phyloP scores from a whole-genome alignment of 139 green algal genomes.

The Chlamydomonas schloesseri region DNA sequence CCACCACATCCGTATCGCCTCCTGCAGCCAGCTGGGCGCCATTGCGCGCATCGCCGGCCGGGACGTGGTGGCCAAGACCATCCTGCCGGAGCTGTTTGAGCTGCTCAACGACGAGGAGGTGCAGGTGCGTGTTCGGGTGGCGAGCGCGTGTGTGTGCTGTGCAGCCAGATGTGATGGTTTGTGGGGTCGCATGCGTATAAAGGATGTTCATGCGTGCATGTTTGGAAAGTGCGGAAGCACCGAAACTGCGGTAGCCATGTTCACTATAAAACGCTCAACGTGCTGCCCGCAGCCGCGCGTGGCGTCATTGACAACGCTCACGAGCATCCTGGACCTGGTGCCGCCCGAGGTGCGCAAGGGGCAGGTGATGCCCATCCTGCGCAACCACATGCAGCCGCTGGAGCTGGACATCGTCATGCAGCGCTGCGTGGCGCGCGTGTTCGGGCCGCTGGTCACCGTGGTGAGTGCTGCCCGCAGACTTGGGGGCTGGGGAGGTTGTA shows the following conservation, averaged over 20 bases:
- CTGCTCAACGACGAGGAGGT: conserved; percentile 69
- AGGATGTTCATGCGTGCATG: no score
- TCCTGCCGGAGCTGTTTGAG: conserved; percentile 67
- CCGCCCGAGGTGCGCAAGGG: conserved; percentile 49
- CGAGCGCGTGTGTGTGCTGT: not conserved
- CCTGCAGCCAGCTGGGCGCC: conserved; percentile 44
- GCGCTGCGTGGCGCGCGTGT: conserved; percentile 58
- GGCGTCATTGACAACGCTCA: conserved; percentile 49
- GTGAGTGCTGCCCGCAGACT: no score
- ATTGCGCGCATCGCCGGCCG: conserved; percentile 33
- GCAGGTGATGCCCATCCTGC: conserved; percentile 65
- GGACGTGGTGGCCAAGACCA: conserved; percentile 29
- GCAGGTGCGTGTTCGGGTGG: conserved; percentile 40
- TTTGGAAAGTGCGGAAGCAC: no score
- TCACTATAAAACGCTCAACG: no score
- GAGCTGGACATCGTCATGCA: conserved; percentile 70
- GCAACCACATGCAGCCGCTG: conserved; percentile 67
- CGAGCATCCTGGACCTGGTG: conserved; percentile 56
- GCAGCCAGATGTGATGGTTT: no score
- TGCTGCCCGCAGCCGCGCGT: conserved; percentile 51
- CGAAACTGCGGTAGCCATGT: no score
- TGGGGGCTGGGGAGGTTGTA: not conserved
- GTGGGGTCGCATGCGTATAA: no score
- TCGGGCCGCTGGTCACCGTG: conserved; percentile 55
- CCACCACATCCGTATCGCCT: conserved; percentile 44